phyloP scores from a whole-genome alignment of 2,329 filamentous ascomycete genomes.

The Stenocarpella maydis region DNA sequence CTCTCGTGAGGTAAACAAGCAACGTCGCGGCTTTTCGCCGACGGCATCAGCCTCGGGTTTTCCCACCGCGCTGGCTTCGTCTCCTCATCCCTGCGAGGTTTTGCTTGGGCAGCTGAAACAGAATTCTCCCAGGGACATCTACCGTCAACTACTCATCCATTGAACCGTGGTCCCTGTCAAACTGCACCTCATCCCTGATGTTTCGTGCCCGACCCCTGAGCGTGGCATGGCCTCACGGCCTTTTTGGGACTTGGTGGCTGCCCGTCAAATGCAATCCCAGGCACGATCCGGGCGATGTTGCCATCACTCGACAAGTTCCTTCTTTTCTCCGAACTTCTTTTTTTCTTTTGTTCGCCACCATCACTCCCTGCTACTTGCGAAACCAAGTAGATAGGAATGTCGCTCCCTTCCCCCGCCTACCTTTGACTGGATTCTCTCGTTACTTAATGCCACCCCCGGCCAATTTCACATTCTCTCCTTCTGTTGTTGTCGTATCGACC shows the following conservation, averaged over 20 bases:
- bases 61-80: conserved; percentile 15
- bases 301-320: background rate
- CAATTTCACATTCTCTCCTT: background rate
- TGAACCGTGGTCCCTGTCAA: conserved; percentile 23
- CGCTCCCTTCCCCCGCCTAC: background rate
- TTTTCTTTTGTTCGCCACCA: conserved; percentile 10
- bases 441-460: conserved; percentile 2
- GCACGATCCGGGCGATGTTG: background rate
- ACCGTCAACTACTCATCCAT: conserved; percentile 9
- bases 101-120: conserved; percentile 20
- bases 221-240: background rate
- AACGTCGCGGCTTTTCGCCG: background rate
- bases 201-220: conserved; percentile 20
- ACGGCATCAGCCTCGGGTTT: background rate
- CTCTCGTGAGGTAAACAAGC: background rate
- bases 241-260: background rate
- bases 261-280: background rate
- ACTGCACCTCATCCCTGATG: conserved; percentile 15
- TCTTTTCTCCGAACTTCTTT: background rate
- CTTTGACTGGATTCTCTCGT: conserved; percentile 1
- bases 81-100: background rate
- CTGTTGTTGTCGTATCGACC: background rate
- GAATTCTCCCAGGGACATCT: conserved; percentile 5
- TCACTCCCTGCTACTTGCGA: conserved; percentile 1
- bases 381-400: background rate